These are phyloP conservation scores for Asterophora parasitica DNA, from an alignment of 768 basidiomycete species.

Conservation along the genomic window DNA sequence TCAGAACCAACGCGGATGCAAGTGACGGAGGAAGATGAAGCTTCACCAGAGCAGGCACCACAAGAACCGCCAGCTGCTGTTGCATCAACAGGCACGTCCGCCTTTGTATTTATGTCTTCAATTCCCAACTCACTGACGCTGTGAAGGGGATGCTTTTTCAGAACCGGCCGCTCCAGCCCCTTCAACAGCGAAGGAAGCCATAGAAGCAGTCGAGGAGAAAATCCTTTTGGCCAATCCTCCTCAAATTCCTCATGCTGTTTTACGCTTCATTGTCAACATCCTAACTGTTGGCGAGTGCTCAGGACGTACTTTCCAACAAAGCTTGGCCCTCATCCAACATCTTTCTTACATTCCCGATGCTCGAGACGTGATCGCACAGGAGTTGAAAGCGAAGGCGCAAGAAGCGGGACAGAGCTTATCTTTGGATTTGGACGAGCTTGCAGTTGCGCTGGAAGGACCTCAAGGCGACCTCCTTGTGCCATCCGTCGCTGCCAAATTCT, in stretches of 20 bases:
- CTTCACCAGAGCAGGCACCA: neutral
- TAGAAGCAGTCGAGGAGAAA: slow-evolving; percentile 41
- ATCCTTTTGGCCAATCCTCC: slow-evolving; percentile 68
- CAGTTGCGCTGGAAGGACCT: slow-evolving; percentile 52
- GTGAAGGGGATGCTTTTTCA: slow-evolving; percentile 4
- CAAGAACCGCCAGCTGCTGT: slow-evolving; percentile 3
- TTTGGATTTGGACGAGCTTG: slow-evolving; percentile 74
- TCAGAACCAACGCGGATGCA: slow-evolving; percentile 5
- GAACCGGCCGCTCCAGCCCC: slow-evolving; percentile 5
- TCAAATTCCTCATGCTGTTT: slow-evolving; percentile 76
- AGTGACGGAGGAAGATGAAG: slow-evolving; percentile 1
- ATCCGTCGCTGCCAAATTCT: slow-evolving; percentile 83
- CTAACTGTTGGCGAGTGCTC: slow-evolving; percentile 97
- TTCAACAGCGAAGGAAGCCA: slow-evolving; percentile 19
- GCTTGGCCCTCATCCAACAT: slow-evolving; percentile 87
- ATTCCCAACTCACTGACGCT: neutral
- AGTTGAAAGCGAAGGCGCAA: slow-evolving; percentile 81
- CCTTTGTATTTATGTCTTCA: neutral
- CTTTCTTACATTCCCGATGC: slow-evolving; percentile 85
- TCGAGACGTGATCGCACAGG: slow-evolving; percentile 83
- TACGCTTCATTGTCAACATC: slow-evolving; percentile 93
- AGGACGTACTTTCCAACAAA: slow-evolving; percentile 92
- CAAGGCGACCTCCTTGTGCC: slow-evolving; percentile 54
- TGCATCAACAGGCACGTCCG: slow-evolving; percentile 4
- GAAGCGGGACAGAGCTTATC: slow-evolving; percentile 77